Base-by-base conservation (phyloP, 345 rosid genomes). In the Theobroma cacao region DNA sequence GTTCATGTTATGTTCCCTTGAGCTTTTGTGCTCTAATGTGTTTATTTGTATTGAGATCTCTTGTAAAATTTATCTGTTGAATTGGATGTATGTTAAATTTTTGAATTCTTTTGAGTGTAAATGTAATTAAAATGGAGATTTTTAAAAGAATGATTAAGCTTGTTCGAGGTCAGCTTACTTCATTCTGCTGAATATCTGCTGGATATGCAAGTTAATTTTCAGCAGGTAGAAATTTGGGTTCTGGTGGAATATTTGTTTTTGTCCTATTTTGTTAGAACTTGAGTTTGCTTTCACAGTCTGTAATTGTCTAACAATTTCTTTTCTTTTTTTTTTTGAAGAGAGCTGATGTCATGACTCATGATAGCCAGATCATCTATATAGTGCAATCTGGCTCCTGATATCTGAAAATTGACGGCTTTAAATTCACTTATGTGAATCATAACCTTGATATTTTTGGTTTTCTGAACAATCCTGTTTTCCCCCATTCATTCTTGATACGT, bases 161-260 rank as follows among this genome's bases (percentile, higher is more conserved):
- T 59, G 70, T 80, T 73, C 43, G 82, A 62, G 73, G 68, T 79
- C 76, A 63, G 80, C 55, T 78, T 53, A 66, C 75, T 43, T 76
- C 58, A 80, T 75, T 68, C 83, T 78, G 80, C 81, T 62, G 62
- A 78, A 66, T 75, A 3, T 71, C 20, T 63, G 53, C 59, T 62
- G 75, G 79, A 78, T 84, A 63, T 70, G 80, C 79, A 79, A 83
- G 83, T 75, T 84, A 81, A 26, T 81, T 86, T 75, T 80, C 24
- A 75, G 41, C 90, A 85, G 92, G 90, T 88, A 82, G 90, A 77
- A 68, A 82, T 75, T 84, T 62, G 79, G 83, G 83, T 81, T 86
- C 72, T 60, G 28, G 38, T 77, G 62, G 73, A 63, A 45, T 40
- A 73, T 77, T 78, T 69, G 18, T 38, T 72, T 58, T 77, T 53